phyloP scores from a whole-genome alignment of 192 early-diverging fungal species.

The Allomyces macrogynus region DNA sequence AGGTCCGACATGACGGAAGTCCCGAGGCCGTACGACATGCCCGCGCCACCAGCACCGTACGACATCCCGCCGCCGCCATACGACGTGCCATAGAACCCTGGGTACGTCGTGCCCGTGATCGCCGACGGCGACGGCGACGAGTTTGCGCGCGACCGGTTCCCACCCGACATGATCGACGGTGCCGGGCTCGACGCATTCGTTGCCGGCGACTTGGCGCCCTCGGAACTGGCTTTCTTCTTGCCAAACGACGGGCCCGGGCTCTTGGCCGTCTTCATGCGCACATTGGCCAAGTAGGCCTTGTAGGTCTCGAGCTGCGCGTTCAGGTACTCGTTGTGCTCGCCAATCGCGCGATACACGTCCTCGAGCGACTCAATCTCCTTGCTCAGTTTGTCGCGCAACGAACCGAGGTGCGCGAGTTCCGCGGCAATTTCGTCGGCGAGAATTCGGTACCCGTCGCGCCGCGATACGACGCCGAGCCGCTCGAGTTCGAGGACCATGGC shows the following conservation, averaged over 20 bases:
- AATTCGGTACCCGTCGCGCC: conserved; percentile 50
- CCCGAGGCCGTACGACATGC: too few relatives aligned
- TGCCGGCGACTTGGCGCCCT: conserved; percentile 4
- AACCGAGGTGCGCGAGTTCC: conserved; percentile 78
- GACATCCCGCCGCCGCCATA: too few relatives aligned
- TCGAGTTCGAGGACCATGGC: conserved; percentile 83
- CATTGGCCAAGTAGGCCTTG: conserved; percentile 86
- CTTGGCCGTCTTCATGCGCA: conserved; percentile 54
- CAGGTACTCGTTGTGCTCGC: conserved; percentile 85
- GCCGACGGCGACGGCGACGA: too few relatives aligned
- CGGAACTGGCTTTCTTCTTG: conserved; percentile 4
- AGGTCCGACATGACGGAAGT: too few relatives aligned
- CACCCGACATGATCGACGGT: too few relatives aligned
- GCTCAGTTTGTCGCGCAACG: conserved; percentile 67
- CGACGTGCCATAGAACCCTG: too few relatives aligned
- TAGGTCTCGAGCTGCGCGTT: conserved; percentile 75
- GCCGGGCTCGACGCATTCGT: too few relatives aligned
- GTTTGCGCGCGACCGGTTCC: too few relatives aligned
- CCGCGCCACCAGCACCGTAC: too few relatives aligned
- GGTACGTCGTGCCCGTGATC: too few relatives aligned
- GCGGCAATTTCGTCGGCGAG: conserved; percentile 75
- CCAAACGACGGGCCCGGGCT: too few relatives aligned
- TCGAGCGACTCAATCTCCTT: conserved; percentile 58
- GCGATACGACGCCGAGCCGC: conserved; percentile 49
- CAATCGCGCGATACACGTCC: conserved; percentile 75